Evolutionary conservation across 208 protist species (phyloP), one percentile per base, ranked within the genome.

Genomic region (Acanthamoeba triangularis): DNA sequence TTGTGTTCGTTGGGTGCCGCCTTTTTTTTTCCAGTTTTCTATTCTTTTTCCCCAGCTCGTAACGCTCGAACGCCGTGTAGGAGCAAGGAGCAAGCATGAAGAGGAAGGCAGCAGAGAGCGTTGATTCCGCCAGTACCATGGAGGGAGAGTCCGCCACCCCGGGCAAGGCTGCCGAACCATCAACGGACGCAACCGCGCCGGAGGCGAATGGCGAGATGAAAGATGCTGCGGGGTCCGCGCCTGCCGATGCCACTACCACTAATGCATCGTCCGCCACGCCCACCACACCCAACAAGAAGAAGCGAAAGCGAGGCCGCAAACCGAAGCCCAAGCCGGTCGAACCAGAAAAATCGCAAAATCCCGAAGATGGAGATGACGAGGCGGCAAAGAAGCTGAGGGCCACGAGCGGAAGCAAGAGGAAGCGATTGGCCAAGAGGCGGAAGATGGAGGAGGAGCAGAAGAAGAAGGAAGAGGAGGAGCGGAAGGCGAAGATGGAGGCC

Each of bases 381-480:
- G 69, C 18, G 35, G 37, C 16, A 7, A 25, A 35, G 8, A 52
- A 41, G 35, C 6, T 28, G 14, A n/a, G 74, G 7, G 37, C 37
- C 33, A 35, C 47, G 30, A 35, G 41, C 74, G 41, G 23, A 20
- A 35, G 63, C 63, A 72, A 72, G 63, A 30, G 63, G 63, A 72
- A 72, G 63, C 63, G 63, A 72, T 28, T 72, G 10, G 30, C 63
- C 63, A 72, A 72, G 63, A n/a, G 63, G 63, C 23, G 23, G 30
- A 72, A 72, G 63, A 10, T 37, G 63, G 63, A 72, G 30, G 63
- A 72, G 63, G 63, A 72, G 63, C 63, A 72, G 30, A 72, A 72
- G 63, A 72, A 72, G 63, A 72, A 72, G 63, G 63, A 72, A 35
- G 63, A 72, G 63, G 63, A 72, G n/a, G 63, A 72, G 63, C 63